Evolutionary conservation across 2,329 filamentous ascomycete species (phyloP).

Genomic region (Neopestalotiopsis rosae): DNA sequence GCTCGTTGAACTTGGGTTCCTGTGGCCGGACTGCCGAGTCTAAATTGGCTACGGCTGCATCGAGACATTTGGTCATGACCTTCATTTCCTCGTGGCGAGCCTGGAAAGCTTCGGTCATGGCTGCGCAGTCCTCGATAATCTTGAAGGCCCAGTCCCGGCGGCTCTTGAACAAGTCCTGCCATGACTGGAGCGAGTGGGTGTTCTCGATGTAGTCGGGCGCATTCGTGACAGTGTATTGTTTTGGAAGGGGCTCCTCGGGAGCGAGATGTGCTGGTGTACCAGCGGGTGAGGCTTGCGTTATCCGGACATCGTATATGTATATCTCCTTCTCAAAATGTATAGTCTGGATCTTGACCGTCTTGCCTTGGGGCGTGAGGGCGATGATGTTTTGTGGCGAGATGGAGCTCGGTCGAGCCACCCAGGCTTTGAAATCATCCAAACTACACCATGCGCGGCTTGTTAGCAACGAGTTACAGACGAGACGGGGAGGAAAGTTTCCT

Average conservation of each 20-base stretch:
- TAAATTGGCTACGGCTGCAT: slow-evolving; percentile 85
- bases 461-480: slow-evolving; percentile 27
- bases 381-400: slow-evolving; percentile 84
- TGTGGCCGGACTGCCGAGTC: slow-evolving; percentile 75
- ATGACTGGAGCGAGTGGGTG: slow-evolving; percentile 81
- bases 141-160: slow-evolving; percentile 80
- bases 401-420: slow-evolving; percentile 76
- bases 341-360: slow-evolving; percentile 80
- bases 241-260: slow-evolving; percentile 56
- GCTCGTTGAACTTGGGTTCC: slow-evolving; percentile 73
- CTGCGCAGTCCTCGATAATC: slow-evolving; percentile 71
- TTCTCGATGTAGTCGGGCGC: slow-evolving; percentile 85
- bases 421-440: slow-evolving; percentile 83
- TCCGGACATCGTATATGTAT: slow-evolving; percentile 87
- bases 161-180: slow-evolving; percentile 84
- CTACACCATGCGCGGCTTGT: slow-evolving; percentile 44
- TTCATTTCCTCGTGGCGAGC: slow-evolving; percentile 75
- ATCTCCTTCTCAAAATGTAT: slow-evolving; percentile 88
- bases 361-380: slow-evolving; percentile 82
- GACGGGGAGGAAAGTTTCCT: slow-evolving; percentile 14
- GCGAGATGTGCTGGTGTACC: slow-evolving; percentile 48
- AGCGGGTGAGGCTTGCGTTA: slow-evolving; percentile 63
- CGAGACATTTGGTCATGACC: slow-evolving; percentile 78
- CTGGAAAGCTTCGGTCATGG: slow-evolving; percentile 66
- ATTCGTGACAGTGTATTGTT: slow-evolving; percentile 62